phyloP scores from a whole-genome alignment of 208 protist species.

The Porcisia deanei region DNA sequence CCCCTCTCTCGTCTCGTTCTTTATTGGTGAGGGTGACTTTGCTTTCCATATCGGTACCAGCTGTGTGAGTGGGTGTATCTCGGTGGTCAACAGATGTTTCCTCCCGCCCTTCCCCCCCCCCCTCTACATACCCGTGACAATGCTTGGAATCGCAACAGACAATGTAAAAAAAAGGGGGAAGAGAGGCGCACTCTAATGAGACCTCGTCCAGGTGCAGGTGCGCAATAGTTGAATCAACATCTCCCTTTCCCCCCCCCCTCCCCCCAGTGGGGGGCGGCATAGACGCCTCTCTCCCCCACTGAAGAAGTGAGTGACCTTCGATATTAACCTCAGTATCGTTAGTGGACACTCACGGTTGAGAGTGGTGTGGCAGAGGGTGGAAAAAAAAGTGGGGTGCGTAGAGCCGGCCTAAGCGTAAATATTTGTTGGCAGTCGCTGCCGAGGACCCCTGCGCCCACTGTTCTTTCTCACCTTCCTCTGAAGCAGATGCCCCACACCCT shows the following conservation, averaged over 20 bases:
- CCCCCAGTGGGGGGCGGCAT: neutral
- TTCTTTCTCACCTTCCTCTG: neutral
- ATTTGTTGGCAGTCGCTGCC: neutral
- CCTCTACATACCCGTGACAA: neutral
- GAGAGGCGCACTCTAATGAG: neutral
- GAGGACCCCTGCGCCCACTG: neutral
- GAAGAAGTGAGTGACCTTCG: neutral
- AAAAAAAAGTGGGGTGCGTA: neutral
- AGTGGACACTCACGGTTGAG: no score
- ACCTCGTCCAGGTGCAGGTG: neutral
- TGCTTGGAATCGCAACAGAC: neutral
- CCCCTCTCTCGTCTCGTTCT: neutral
- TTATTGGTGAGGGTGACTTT: neutral
- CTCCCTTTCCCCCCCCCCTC: neutral
- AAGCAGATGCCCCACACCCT: neutral
- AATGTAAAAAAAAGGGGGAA: neutral
- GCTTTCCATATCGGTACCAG: neutral
- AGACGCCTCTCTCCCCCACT: neutral
- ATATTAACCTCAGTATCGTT: neutral
- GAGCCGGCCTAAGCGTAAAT: neutral
- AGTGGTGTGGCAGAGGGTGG: neutral
- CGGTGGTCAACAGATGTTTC: neutral
- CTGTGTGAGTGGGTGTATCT: neutral
- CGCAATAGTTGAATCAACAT: neutral
- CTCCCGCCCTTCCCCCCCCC: neutral